Percentiles rank a stretch among this genome's conserved stretches.
Evolutionary conservation across 371 early-diverging fungal species (phyloP).

Genomic region (Mortierella sp.): DNA sequence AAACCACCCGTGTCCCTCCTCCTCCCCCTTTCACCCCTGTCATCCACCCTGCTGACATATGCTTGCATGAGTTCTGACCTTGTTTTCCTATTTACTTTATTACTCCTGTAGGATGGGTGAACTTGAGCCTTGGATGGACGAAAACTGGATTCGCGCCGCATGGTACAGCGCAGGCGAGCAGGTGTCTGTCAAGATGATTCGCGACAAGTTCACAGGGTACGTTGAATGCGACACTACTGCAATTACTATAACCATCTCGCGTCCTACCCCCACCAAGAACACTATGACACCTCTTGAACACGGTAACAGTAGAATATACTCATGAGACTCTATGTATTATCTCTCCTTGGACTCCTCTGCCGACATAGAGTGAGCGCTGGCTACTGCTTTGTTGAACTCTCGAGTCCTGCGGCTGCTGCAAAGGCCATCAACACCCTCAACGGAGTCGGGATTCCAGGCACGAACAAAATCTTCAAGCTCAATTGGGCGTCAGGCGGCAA

Average conservation of each 20-base stretch:
- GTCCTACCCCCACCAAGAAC: neutral
- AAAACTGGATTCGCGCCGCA: slow-evolving; percentile 75
- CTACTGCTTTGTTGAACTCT: slow-evolving; percentile 86
- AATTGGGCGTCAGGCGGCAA: slow-evolving; percentile 94
- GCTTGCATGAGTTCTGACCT: neutral
- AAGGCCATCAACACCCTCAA: slow-evolving; percentile 78
- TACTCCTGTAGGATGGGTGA: slow-evolving; percentile 79
- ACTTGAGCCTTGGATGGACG: slow-evolving; percentile 90
- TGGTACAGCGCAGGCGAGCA: slow-evolving; percentile 81
- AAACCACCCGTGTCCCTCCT: neutral
- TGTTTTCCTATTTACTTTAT: neutral
- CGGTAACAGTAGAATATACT: neutral
- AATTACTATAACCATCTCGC: neutral
- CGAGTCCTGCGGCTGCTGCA: slow-evolving; percentile 71
- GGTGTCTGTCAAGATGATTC: slow-evolving; percentile 89
- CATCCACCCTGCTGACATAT: neutral
- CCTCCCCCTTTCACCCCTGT: neutral
- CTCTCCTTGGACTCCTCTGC: neutral
- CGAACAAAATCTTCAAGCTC: slow-evolving; percentile 84
- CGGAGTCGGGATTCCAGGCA: slow-evolving; percentile 86
- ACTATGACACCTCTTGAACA: neutral
- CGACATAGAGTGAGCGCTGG: slow-evolving; percentile 67
- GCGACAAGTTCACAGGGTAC: slow-evolving; percentile 84
- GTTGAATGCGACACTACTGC: neutral
- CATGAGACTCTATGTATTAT: neutral